Base-by-base conservation (phyloP, 1,284 basidiomycete genomes). In the Polyporus tsugae region DNA sequence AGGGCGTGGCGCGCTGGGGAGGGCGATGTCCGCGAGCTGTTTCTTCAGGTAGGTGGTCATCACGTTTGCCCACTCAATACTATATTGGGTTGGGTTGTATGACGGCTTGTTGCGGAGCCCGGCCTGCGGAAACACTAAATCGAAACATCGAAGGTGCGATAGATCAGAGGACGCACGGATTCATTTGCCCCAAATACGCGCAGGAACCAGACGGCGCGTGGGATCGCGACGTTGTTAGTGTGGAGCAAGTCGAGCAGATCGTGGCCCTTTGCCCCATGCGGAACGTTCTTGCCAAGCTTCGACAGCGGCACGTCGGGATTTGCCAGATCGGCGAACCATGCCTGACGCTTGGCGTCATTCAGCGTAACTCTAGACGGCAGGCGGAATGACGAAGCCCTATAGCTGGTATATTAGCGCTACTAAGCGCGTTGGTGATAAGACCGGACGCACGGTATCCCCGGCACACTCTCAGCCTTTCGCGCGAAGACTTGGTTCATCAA, bases 171-270 rank as follows among this genome's bases (percentile, higher is more conserved):
- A 71, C 86, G 70, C 75, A 95, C 93, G 52, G 96, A 96, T 80
- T 99, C 97, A 75, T 96, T 96, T 1, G 94, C 95, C n/a, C 97
- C 98, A 64, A 97, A 90, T 0, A 97, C 94, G 15, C 96, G 88
- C 38, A 99, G 87, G 78, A 98, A 96, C 98, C 98, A 99, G 3
- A 98, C 87, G 0, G 98, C 98, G 35, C 98, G 86, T 1, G 91
- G 87, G 53, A 97, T 89, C 1, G 94, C 91, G 39, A 99, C 95
- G 60, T 91, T 88, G 49, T 95, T 89, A 0, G 85, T 84, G 74
- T 96, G 93, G 64, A 99, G 85, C 71, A 97, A 86, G 71, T 98
- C 96, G 63, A 99, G 85, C 33, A 98, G 85, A 74, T 97, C 95
- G 72, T 95, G 91, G 2, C 96, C 96, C 78, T 96, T 96, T 46